Evolutionary conservation across 306 rosid genomes (phyloP).

Genomic region (Medicago arabica): DNA sequence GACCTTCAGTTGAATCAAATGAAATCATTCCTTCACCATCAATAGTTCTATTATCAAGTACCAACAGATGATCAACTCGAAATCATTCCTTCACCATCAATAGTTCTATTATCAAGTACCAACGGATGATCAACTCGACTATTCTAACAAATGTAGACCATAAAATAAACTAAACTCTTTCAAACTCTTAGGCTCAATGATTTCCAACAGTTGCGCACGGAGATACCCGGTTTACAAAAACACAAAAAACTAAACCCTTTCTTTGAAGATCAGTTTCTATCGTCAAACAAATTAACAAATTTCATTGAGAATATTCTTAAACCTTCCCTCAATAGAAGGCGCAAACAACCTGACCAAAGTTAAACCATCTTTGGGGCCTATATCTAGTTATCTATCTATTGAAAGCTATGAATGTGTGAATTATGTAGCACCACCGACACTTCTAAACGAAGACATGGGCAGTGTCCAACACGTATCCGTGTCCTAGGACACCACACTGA

Average conservation of each 20-base stretch:
- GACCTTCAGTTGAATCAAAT: background rate
- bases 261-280: constrained; percentile 3
- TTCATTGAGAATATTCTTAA: constrained; percentile 25
- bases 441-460: no score
- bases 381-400: background rate
- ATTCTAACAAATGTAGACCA: background rate
- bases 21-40: background rate
- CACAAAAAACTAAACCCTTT: constrained; percentile 7
- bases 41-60: background rate
- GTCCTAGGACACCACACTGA: no score
- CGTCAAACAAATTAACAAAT: constrained; percentile 8
- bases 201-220: no score
- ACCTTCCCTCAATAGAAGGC: constrained; percentile 26
- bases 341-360: constrained; percentile 13
- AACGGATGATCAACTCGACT: background rate
- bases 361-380: constrained; percentile 3
- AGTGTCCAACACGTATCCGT: no score
- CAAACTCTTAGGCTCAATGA: no score
- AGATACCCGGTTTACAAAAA: no score
- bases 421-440: no score
- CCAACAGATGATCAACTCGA: background rate
- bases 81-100: background rate
- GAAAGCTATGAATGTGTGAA: background rate
- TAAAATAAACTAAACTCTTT: background rate
- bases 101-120: background rate